Percentiles rank a stretch among this genome's conserved stretches.
phyloP scores from a whole-genome alignment of 2,329 filamentous ascomycete species.

The Sclerotinia trifoliorum region DNA sequence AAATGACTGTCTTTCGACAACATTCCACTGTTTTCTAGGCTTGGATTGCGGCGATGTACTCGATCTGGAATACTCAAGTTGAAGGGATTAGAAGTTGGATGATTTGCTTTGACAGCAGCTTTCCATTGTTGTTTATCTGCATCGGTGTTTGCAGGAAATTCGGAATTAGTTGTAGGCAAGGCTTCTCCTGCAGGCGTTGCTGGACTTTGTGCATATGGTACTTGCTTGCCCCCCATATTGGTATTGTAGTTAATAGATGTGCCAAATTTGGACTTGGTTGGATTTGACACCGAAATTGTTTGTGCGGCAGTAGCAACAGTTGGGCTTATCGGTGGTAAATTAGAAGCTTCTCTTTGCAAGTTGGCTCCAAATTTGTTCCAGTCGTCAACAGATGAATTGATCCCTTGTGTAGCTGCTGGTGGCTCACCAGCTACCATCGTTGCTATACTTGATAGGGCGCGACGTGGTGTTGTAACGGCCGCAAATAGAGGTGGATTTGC shows the following conservation, averaged over 20 bases:
- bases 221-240: neutral
- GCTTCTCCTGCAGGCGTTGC: neutral
- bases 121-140: conserved; percentile 4
- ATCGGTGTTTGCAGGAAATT: conserved; percentile 7
- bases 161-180: neutral
- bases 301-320: neutral
- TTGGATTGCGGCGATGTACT: neutral
- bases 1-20: neutral
- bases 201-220: neutral
- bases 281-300: neutral
- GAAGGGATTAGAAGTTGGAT: neutral
- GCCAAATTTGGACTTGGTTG: neutral
- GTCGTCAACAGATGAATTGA: neutral
- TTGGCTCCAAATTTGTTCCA: neutral
- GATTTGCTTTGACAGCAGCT: neutral
- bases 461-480: too few species aligned
- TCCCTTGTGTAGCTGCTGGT: neutral
- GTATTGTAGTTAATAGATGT: too few species aligned
- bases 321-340: neutral
- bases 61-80: neutral
- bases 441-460: neutral
- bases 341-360: neutral
- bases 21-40: neutral
- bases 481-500: neutral
- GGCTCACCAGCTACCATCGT: neutral